Evolutionary conservation across 2,329 filamentous ascomycete genomes (phyloP).

Genomic region (Pezicula carpinea): DNA sequence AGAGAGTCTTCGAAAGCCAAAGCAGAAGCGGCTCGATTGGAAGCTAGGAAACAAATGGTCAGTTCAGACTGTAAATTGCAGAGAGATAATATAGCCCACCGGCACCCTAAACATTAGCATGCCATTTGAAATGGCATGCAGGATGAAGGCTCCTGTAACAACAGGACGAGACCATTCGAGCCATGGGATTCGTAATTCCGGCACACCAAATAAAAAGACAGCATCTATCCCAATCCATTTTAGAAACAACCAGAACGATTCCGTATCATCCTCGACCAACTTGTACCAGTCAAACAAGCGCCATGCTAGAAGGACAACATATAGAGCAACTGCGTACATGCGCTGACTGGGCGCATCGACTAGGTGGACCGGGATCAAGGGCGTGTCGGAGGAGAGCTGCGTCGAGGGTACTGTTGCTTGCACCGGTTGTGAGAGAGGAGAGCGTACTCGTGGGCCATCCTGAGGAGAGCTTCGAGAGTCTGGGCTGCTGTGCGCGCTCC

Average conservation of each 20-base stretch:
- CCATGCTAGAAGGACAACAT: conserved; percentile 72
- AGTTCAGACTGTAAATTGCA: background rate
- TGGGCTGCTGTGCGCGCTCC: conserved; percentile 36
- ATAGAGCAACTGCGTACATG: conserved; percentile 79
- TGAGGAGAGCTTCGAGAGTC: conserved; percentile 27
- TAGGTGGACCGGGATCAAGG: conserved; percentile 74
- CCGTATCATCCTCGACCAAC: conserved; percentile 73
- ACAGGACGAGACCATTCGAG: conserved; percentile 80
- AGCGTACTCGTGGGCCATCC: conserved; percentile 13
- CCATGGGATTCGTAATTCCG: conserved; percentile 90
- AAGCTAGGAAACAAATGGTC: conserved; percentile 41
- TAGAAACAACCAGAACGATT: conserved; percentile 84
- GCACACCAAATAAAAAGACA: conserved; percentile 80
- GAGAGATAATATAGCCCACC: conserved; percentile 39
- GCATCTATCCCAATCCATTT: conserved; percentile 93
- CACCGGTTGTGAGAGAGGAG: conserved; percentile 24
- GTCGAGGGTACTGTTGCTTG: conserved; percentile 10
- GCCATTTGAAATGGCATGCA: conserved; percentile 70
- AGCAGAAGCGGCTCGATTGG: conserved; percentile 71
- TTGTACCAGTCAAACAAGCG: conserved; percentile 81
- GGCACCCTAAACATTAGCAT: conserved; percentile 92
- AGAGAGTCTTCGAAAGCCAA: conserved; percentile 73
- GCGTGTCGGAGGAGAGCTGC: conserved; percentile 30
- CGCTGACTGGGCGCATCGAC: conserved; percentile 90
- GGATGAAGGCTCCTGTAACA: conserved; percentile 64